Evolutionary conservation across 1,284 basidiomycete species (phyloP).

Genomic region (Ganoderma sp.): DNA sequence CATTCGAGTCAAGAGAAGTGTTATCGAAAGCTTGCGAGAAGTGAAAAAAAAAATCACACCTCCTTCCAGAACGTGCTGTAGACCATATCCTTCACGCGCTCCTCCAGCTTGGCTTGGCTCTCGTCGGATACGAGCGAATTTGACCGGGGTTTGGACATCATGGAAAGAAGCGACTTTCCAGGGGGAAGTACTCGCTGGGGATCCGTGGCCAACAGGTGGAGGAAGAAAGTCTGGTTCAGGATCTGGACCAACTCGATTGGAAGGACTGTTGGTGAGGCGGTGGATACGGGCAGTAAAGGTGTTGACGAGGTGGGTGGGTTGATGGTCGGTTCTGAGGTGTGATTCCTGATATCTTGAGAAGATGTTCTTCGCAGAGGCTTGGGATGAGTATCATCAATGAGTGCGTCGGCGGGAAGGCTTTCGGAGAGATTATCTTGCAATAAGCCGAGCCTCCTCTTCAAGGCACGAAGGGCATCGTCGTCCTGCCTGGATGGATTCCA

Average conservation of each 20-base stretch:
- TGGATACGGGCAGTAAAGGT: conserved; percentile 40
- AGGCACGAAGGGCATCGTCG: conserved; percentile 40
- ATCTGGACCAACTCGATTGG: conserved; percentile 59
- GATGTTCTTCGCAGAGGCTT: background rate
- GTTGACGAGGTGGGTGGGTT: conserved; percentile 38
- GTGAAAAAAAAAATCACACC: conserved; percentile 44
- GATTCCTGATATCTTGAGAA: conserved; percentile 2
- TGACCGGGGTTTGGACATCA: conserved; percentile 53
- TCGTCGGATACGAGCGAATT: conserved; percentile 33
- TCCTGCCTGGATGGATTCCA: conserved; percentile 43
- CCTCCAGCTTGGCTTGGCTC: conserved; percentile 46
- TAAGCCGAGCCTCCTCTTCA: conserved; percentile 33
- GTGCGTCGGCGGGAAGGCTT: background rate
- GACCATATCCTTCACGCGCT: conserved; percentile 59
- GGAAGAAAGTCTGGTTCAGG: conserved; percentile 63
- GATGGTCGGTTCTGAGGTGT: conserved; percentile 23
- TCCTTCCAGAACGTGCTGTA: conserved; percentile 76
- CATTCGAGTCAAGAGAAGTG: background rate
- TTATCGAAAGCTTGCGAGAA: background rate
- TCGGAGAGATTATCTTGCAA: conserved; percentile 12
- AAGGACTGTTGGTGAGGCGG: conserved; percentile 43
- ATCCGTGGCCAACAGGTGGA: conserved; percentile 66
- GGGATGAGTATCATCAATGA: conserved; percentile 16
- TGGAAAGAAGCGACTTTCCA: conserved; percentile 71
- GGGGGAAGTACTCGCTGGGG: conserved; percentile 63